Evolutionary conservation across 768 basidiomycete species (phyloP).

Genomic region (Leccinum aurantiacum): DNA sequence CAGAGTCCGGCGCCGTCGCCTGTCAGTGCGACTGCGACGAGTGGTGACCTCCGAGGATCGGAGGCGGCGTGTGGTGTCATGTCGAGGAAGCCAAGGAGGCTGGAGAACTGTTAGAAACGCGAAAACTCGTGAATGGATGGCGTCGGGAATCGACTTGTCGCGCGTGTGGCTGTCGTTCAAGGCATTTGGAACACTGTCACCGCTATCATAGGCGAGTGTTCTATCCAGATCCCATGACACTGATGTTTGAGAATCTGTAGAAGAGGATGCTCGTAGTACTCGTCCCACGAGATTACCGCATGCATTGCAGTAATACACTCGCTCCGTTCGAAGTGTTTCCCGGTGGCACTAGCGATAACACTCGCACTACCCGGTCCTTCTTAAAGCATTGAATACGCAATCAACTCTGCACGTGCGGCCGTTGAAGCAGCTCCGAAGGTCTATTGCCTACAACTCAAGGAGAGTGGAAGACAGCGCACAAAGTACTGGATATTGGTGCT

Average conservation of each 20-base stretch:
- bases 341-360: too few species aligned
- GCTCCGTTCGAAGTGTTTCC: constrained; percentile 23
- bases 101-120: constrained; percentile 56
- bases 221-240: not conserved
- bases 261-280: constrained; percentile 55
- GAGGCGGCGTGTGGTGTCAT: constrained; percentile 7
- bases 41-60: too few species aligned
- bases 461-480: constrained; percentile 50
- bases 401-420: constrained; percentile 64
- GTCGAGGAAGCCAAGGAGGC: constrained; percentile 66
- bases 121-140: constrained; percentile 49
- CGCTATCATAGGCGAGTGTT: constrained; percentile 60
- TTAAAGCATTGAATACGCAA: constrained; percentile 67
- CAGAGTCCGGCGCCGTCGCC: too few species aligned
- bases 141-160: constrained; percentile 52
- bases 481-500: too few species aligned
- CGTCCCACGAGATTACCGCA: constrained; percentile 59
- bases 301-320: constrained; percentile 53
- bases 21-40: too few species aligned
- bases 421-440: constrained; percentile 71
- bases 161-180: constrained; percentile 62
- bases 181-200: constrained; percentile 74
- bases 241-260: constrained; percentile 38
- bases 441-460: constrained; percentile 75
- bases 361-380: constrained; percentile 45